Evolutionary conservation across 2,329 filamentous ascomycete genomes (phyloP).

Genomic region (Pseudocercospora pini-densiflorae): DNA sequence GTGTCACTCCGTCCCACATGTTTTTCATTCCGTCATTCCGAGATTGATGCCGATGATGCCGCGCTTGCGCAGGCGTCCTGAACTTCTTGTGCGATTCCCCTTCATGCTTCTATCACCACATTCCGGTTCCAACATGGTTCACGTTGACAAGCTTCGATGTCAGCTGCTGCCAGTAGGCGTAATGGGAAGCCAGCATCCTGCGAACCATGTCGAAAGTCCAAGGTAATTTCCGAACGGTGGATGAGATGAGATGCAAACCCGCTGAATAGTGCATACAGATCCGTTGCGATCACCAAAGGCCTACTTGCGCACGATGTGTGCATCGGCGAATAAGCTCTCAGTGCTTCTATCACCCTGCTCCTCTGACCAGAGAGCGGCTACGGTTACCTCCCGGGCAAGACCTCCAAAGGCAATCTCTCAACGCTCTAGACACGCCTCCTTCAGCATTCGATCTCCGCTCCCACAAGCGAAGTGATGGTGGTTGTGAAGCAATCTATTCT

Average conservation of each 20-base stretch:
- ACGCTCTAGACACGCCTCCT: no score
- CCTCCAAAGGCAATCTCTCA: not conserved
- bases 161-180: conserved; percentile 16
- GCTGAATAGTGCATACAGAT: conserved; percentile 19
- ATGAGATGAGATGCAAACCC: not conserved
- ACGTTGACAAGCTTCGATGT: not conserved
- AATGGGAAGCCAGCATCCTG: conserved; percentile 30
- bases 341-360: conserved; percentile 29
- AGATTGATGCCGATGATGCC: no score
- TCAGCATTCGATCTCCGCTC: no score
- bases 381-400: not conserved
- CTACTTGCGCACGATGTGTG: conserved; percentile 23
- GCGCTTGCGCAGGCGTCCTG: no score
- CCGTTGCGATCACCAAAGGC: conserved; percentile 24
- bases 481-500: no score
- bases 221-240: not conserved
- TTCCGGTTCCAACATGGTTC: not conserved
- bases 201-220: conserved; percentile 24
- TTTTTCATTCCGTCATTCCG: no score
- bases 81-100: no score
- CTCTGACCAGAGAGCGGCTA: conserved; percentile 16
- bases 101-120: no score
- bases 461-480: no score
- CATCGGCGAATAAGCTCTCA: conserved; percentile 13
- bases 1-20: no score